These are phyloP conservation scores for Mycena sp. DNA, from an alignment of 1,284 basidiomycete genomes.

Conservation along the genomic window DNA sequence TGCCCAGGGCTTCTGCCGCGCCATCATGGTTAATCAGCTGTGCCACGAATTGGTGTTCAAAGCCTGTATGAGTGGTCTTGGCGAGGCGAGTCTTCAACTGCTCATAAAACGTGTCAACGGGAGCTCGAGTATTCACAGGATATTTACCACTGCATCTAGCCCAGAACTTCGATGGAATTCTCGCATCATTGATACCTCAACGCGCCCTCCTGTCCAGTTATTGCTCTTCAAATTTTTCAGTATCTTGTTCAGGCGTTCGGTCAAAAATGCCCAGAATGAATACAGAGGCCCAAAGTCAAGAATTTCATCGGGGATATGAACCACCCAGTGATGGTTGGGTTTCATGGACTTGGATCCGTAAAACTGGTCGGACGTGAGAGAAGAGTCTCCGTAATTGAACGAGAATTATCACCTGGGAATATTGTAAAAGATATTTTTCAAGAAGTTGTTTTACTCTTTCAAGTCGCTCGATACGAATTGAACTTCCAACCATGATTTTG, in stretches of 20 bases:
- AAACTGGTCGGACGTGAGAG: slow-evolving; percentile 23
- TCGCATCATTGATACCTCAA: slow-evolving; percentile 41
- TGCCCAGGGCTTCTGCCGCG: neutral
- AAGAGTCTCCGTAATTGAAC: neutral
- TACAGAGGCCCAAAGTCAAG: no score
- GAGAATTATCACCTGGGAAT: slow-evolving; percentile 21
- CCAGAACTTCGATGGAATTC: slow-evolving; percentile 30
- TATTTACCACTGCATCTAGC: slow-evolving; percentile 27
- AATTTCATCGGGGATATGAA: no score
- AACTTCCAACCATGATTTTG: slow-evolving; percentile 31
- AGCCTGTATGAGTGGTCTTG: neutral
- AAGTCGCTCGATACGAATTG: slow-evolving; percentile 15
- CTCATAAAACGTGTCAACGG: no score
- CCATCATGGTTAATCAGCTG: neutral
- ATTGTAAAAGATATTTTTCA: slow-evolving; percentile 30
- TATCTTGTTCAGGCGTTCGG: slow-evolving; percentile 36
- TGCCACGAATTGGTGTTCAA: neutral
- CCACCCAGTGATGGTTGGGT: slow-evolving; percentile 43
- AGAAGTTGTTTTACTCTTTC: slow-evolving; percentile 22
- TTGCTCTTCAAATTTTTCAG: slow-evolving; percentile 43
- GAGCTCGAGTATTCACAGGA: no score
- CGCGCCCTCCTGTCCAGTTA: slow-evolving; percentile 37
- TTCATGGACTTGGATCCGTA: slow-evolving; percentile 36
- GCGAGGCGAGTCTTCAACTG: neutral
- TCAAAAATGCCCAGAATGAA: no score